A percentile compares a stretch with the other conserved stretches of the same genome.
Evolutionary conservation across 2,329 filamentous ascomycete genomes (phyloP).

Genomic region (Alternaria viburni): DNA sequence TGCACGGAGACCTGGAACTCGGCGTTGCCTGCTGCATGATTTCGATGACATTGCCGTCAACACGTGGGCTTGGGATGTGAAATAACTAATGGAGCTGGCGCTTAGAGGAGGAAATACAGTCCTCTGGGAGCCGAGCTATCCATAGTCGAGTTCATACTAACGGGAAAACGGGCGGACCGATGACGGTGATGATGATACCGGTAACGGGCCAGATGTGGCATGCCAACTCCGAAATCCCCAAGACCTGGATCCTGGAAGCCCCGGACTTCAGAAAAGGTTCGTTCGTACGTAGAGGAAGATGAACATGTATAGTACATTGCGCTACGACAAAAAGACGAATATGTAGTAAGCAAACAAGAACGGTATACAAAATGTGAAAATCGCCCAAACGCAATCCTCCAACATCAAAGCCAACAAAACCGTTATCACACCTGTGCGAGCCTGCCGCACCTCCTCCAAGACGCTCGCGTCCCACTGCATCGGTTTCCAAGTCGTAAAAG

Average conservation of each 20-base stretch:
- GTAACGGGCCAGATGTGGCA: background rate
- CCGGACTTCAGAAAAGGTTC: background rate
- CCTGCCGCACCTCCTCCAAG: background rate
- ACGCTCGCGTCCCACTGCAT: background rate
- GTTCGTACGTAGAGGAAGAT: background rate
- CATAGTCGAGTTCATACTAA: background rate
- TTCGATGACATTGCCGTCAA: background rate
- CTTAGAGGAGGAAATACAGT: background rate
- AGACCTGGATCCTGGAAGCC: background rate
- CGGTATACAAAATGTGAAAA: background rate
- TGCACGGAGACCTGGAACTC: constrained; percentile 19
- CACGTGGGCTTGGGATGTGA: constrained; percentile 16
- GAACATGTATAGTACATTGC: background rate
- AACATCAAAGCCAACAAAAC: background rate
- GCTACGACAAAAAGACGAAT: background rate
- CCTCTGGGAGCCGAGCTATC: background rate
- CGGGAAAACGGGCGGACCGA: background rate
- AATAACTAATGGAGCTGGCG: background rate
- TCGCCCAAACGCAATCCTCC: background rate
- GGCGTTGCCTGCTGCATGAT: constrained; percentile 5
- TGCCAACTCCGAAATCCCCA: constrained; percentile 6
- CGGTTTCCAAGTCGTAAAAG: background rate
- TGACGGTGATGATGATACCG: background rate
- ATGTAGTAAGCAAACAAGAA: background rate
- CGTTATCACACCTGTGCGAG: background rate